Base-by-base conservation (phyloP, 768 basidiomycete species). In the Rhodocollybia butyracea region DNA sequence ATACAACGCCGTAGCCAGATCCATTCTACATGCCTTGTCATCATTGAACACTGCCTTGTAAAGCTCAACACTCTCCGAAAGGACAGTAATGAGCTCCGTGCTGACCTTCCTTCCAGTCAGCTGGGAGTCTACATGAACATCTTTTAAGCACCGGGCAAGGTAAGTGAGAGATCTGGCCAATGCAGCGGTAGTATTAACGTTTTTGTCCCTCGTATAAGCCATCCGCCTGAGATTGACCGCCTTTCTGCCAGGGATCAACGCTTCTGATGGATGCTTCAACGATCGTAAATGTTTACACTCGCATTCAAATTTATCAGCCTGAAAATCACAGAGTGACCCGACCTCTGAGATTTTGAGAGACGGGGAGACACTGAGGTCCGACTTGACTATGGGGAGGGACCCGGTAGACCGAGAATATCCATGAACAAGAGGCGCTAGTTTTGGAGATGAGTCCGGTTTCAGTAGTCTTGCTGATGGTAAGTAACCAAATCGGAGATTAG, bases 1-100 rank as follows among this genome's bases (percentile, higher is more conserved):
- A 42, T 57, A 57, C 48, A 57, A 39, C 21, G 51, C 47, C 27
- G 56, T 57, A n/a, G 56, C 56, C 24, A 51, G 41, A 19, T 57
- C 56, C 22, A 57, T 17, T 27, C 56, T 48, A 27, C 40, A 52
- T 17, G 27, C 51, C 42, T 52, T 57, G 40, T 52, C 56, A 19
- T 57, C 47, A 26, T 41, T 29, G 43, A 57, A 45, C 12, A 32
- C 38, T 15, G 19, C 15, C n/a, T 39, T 45, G 30, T 57, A 57
- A 29, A 57, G 51, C 29, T 45, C 50, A 8, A 39, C 42, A 22
- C 47, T 52, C 36, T 57, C 56, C 30, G 38, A 41, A 6, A 51
- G 42, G 30, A 57, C 41, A 1, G 30, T 26, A 19, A 30, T 32
- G 15, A 52, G n/a, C 43, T 57, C 56, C 27, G 31, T 31, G n/a